A percentile compares a stretch with the other conserved stretches of the same genome.
These are phyloP conservation scores for Cladosporium sp. DNA, from an alignment of 2,329 filamentous ascomycete species.

Conservation along the genomic window DNA sequence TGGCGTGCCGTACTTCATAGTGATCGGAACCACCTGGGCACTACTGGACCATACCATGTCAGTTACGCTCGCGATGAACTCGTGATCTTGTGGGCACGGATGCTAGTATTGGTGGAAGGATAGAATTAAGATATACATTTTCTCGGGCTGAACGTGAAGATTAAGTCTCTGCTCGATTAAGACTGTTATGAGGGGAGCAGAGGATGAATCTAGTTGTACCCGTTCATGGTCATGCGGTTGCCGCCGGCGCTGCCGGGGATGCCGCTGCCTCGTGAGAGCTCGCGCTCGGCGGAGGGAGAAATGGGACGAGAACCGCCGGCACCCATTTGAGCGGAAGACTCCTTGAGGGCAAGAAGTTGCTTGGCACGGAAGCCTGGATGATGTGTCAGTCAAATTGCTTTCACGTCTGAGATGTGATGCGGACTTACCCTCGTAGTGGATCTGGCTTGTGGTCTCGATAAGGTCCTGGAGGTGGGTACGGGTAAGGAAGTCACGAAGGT, in stretches of 20 bases:
- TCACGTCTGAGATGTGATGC: too few relatives aligned
- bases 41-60: neutral
- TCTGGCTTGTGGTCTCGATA: constrained; percentile 98
- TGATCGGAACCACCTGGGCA: neutral
- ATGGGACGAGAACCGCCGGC: constrained; percentile 75
- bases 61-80: neutral
- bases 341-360: constrained; percentile 95
- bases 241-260: constrained; percentile 59
- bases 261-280: constrained; percentile 50
- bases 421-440: constrained; percentile 75
- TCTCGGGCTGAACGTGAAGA: constrained; percentile 14
- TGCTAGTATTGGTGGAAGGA: neutral
- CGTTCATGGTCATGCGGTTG: constrained; percentile 98
- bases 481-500: constrained; percentile 96
- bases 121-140: constrained; percentile 15
- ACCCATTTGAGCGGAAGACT: constrained; percentile 82
- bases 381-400: constrained; percentile 32
- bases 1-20: constrained; percentile 17
- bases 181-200: constrained; percentile 16
- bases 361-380: constrained; percentile 86
- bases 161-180: constrained; percentile 16
- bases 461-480: constrained; percentile 97
- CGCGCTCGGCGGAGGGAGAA: constrained; percentile 88
- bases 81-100: neutral
- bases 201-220: constrained; percentile 62